phyloP scores from a whole-genome alignment of 176 grass and related monocot species.

The Triticum turgidum region DNA sequence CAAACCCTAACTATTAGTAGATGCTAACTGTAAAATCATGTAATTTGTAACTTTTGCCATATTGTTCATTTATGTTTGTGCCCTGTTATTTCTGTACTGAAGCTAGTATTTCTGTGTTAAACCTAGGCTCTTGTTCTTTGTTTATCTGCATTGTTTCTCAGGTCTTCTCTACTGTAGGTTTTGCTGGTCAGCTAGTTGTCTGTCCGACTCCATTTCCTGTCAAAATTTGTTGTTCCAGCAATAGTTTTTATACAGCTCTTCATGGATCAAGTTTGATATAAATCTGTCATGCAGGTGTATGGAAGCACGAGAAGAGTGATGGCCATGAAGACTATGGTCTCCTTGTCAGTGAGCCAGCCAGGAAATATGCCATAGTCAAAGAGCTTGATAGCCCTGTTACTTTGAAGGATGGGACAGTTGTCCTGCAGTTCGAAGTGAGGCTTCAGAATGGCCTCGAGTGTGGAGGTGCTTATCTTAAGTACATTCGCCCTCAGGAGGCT shows the following conservation, averaged over 20 bases:
- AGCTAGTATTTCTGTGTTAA: neutral
- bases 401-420: slow-evolving; percentile 69
- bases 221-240: neutral
- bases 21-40: neutral
- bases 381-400: slow-evolving; percentile 67
- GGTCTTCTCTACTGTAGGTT: too few species aligned
- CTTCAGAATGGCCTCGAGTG: slow-evolving; percentile 96
- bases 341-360: slow-evolving; percentile 78
- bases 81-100: neutral
- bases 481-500: slow-evolving; percentile 67
- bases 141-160: neutral
- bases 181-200: neutral
- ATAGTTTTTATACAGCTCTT: neutral
- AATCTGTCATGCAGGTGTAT: slow-evolving; percentile 4
- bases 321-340: slow-evolving; percentile 94
- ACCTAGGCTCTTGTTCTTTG: neutral
- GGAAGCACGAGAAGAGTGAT: slow-evolving; percentile 91
- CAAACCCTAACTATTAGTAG: neutral
- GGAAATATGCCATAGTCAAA: slow-evolving; percentile 93
- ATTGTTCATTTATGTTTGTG: neutral
- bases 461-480: slow-evolving; percentile 95
- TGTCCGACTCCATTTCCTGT: neutral
- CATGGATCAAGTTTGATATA: neutral
- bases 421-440: slow-evolving; percentile 88
- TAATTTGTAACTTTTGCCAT: neutral